Conservation (phyloP, 2,329 filamentous ascomycete species). For the Exserohilum rostratum region DNA sequence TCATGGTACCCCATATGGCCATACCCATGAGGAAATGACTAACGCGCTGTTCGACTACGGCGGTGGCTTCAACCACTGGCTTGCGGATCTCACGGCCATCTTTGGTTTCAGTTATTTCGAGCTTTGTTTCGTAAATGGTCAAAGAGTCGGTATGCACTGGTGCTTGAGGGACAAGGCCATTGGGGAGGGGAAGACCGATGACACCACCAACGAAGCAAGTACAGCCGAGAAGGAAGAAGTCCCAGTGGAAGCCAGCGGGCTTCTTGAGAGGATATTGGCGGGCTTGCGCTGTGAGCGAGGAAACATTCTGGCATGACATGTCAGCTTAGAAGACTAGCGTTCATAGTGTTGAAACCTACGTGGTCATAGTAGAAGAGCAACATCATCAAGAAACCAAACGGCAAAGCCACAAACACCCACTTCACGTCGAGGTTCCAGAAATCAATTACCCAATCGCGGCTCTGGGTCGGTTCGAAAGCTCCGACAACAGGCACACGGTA, state of each 20-base stretch:
- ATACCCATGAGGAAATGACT: slow-evolving; percentile 62
- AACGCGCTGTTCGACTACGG: slow-evolving; percentile 60
- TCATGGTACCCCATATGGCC: slow-evolving; percentile 61
- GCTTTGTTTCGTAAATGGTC: slow-evolving; percentile 45
- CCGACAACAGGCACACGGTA: slow-evolving; percentile 51
- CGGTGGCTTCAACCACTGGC: slow-evolving; percentile 52
- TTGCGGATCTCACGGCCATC: slow-evolving; percentile 52
- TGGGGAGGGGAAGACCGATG: slow-evolving; percentile 60
- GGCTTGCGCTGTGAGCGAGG: slow-evolving; percentile 60
- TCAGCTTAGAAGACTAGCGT: not conserved
- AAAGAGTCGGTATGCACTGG: slow-evolving; percentile 63
- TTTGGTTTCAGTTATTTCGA: slow-evolving; percentile 48
- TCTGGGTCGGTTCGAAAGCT: slow-evolving; percentile 57
- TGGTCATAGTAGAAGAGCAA: slow-evolving; percentile 65
- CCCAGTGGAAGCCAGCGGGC: slow-evolving; percentile 63
- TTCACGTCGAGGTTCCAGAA: slow-evolving; percentile 60
- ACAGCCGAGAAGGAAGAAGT: slow-evolving; percentile 62
- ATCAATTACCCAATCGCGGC: slow-evolving; percentile 57
- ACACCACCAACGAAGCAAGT: slow-evolving; percentile 60
- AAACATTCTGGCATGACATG: slow-evolving; percentile 50
- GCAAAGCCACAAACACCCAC: slow-evolving; percentile 61
- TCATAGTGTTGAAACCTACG: slow-evolving; percentile 31
- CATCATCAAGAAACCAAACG: slow-evolving; percentile 61
- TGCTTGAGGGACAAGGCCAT: slow-evolving; percentile 62
- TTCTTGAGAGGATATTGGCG: slow-evolving; percentile 60